Evolutionary conservation across 371 early-diverging fungal genomes (phyloP).

Genomic region (Chytridium lagenaria): DNA sequence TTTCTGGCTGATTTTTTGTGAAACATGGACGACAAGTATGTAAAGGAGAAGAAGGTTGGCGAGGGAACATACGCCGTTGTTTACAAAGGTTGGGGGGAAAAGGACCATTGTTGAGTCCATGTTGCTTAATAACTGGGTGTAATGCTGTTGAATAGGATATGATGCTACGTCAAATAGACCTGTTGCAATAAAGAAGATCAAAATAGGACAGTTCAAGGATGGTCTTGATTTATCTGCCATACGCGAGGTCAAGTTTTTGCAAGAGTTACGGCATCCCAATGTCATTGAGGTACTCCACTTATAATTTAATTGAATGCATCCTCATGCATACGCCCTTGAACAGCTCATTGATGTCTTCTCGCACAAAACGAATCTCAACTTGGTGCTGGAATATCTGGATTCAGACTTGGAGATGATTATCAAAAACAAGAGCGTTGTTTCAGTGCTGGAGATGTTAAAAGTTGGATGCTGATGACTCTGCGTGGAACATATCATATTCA

Average conservation of each 20-base stretch:
- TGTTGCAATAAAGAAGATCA: slow-evolving; percentile 97
- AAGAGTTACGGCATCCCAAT: slow-evolving; percentile 92
- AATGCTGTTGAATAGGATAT: slow-evolving; percentile 18
- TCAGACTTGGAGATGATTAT: slow-evolving; percentile 98
- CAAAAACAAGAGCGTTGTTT: slow-evolving; percentile 91
- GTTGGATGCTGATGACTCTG: slow-evolving; percentile 98
- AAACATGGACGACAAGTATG: slow-evolving; percentile 23
- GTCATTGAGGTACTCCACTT: slow-evolving; percentile 86
- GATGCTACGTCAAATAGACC: slow-evolving; percentile 24
- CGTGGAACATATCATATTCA: slow-evolving; percentile 96
- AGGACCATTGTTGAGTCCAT: too few species aligned
- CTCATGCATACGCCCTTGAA: not conserved
- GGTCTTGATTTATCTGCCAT: slow-evolving; percentile 95
- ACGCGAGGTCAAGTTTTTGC: slow-evolving; percentile 96
- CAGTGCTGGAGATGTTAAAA: slow-evolving; percentile 97
- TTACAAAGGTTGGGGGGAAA: slow-evolving; percentile 79
- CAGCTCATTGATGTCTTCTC: slow-evolving; percentile 94
- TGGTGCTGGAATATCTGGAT: slow-evolving; percentile 96
- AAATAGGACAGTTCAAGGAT: slow-evolving; percentile 81
- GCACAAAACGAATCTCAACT: slow-evolving; percentile 89
- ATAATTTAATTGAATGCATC: too few species aligned
- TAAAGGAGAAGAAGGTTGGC: slow-evolving; percentile 77
- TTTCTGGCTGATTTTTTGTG: not conserved
- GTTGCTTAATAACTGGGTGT: not conserved
- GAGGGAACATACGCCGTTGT: slow-evolving; percentile 97